These are phyloP conservation scores for Bullera alba DNA, from an alignment of 768 basidiomycete species.

Conservation along the genomic window DNA sequence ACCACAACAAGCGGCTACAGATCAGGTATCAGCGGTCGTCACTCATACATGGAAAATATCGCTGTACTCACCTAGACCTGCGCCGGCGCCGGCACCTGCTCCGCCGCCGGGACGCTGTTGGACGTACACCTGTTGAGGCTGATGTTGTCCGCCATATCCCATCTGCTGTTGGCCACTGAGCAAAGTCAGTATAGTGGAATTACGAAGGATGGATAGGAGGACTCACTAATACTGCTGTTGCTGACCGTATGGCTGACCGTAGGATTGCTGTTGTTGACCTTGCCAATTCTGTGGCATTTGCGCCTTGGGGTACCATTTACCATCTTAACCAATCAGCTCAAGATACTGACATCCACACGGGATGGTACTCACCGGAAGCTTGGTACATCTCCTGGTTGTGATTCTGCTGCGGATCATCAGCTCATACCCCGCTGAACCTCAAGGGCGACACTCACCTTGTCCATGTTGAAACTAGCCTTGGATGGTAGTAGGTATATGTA, in stretches of 20 bases:
- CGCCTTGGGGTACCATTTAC: slow-evolving; percentile 16
- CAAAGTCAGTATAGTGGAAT: background rate
- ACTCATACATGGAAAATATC: background rate
- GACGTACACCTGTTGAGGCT: slow-evolving; percentile 6
- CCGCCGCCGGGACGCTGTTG: slow-evolving; percentile 3
- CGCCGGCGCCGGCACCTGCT: slow-evolving; percentile 2
- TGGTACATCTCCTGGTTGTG: slow-evolving; percentile 25
- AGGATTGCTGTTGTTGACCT: background rate
- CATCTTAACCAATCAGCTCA: slow-evolving; percentile 1
- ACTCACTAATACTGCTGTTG: slow-evolving; percentile 13
- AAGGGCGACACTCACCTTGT: too few species aligned
- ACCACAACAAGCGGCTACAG: slow-evolving; percentile 18
- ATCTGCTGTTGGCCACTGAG: slow-evolving; percentile 3
- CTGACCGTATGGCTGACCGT: background rate
- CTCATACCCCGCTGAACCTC: too few species aligned
- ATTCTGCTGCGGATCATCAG: background rate
- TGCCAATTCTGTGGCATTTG: slow-evolving; percentile 18
- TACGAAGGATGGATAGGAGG: background rate
- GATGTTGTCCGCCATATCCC: background rate
- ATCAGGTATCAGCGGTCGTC: background rate
- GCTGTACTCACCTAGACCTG: slow-evolving; percentile 12
- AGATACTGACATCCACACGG: too few species aligned
- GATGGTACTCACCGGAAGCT: slow-evolving; percentile 33
- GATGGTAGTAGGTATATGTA: too few species aligned
- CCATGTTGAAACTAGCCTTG: too few species aligned